Evolutionary conservation across 2,329 filamentous ascomycete species (phyloP).

Genomic region (Fusarium irregulare): DNA sequence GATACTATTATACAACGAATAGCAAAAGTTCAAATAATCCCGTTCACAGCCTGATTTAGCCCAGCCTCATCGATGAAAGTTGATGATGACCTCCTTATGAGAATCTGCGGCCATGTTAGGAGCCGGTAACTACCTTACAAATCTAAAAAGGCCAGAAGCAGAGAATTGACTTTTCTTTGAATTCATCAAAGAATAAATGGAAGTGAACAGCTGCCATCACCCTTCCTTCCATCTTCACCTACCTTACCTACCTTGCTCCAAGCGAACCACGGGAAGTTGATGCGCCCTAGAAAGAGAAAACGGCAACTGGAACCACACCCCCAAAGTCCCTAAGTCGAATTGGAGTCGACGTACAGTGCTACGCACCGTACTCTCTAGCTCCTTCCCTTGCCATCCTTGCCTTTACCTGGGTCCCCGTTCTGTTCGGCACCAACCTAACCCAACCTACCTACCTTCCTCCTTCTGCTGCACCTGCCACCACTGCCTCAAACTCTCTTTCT

Average conservation of each 20-base stretch:
- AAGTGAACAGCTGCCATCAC: background rate
- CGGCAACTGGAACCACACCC: constrained; percentile 40
- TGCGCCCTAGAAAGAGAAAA: constrained; percentile 32
- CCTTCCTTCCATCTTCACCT: background rate
- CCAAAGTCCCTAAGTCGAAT: constrained; percentile 14
- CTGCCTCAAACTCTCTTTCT: constrained; percentile 42
- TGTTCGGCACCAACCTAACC: constrained; percentile 35
- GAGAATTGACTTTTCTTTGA: background rate
- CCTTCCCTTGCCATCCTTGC: constrained; percentile 28
- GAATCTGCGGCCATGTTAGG: background rate
- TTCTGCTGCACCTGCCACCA: constrained; percentile 30
- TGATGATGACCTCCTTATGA: background rate
- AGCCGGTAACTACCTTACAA: constrained; percentile 3
- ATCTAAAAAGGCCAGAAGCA: background rate
- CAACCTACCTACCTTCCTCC: constrained; percentile 37
- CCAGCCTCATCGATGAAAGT: background rate
- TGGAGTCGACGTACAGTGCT: constrained; percentile 20
- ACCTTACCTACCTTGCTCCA: constrained; percentile 16
- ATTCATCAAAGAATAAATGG: background rate
- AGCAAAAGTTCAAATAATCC: constrained; percentile 1
- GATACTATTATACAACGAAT: background rate
- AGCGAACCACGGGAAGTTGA: constrained; percentile 34
- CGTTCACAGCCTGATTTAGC: background rate
- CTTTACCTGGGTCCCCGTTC: constrained; percentile 26
- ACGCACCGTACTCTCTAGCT: constrained; percentile 12